phyloP scores from a whole-genome alignment of 2,329 filamentous ascomycete genomes.

The Thelonectria rubi region DNA sequence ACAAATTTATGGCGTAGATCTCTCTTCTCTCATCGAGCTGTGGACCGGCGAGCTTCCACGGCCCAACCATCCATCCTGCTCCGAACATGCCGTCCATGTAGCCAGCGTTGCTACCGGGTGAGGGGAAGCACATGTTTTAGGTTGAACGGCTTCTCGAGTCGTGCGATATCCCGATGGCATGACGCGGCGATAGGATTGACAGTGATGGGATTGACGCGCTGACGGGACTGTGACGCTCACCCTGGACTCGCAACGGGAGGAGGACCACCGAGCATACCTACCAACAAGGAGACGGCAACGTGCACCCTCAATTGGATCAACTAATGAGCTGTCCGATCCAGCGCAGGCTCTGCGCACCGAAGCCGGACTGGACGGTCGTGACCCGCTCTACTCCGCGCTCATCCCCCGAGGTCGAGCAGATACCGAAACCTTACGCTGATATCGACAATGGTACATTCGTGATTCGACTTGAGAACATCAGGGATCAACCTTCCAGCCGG shows the following conservation, averaged over 20 bases:
- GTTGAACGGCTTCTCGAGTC: neutral
- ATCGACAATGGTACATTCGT: no score
- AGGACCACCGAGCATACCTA: neutral
- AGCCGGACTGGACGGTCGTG: conserved; percentile 34
- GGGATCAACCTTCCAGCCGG: conserved; percentile 15
- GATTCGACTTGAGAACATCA: no score
- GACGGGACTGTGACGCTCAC: conserved; percentile 11
- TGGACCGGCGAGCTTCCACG: conserved; percentile 5
- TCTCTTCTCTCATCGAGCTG: conserved; percentile 18
- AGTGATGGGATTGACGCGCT: conserved; percentile 3
- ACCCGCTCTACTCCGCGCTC: conserved; percentile 27
- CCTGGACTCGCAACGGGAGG: neutral
- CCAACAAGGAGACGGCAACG: conserved; percentile 29
- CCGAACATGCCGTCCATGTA: conserved; percentile 5
- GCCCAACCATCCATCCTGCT: conserved; percentile 8
- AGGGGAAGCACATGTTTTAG: conserved; percentile 5
- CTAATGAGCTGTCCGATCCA: conserved; percentile 36
- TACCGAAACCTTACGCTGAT: neutral
- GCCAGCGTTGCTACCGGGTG: conserved; percentile 6
- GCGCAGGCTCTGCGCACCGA: conserved; percentile 38
- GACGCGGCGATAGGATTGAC: conserved; percentile 8
- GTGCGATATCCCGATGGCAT: conserved; percentile 1
- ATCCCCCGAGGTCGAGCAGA: conserved; percentile 26
- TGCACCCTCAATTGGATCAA: conserved; percentile 22
- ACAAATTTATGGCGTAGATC: conserved; percentile 8